These are phyloP conservation scores for Termitomyces sp. DNA, from an alignment of 768 basidiomycete genomes.

Conservation along the genomic window DNA sequence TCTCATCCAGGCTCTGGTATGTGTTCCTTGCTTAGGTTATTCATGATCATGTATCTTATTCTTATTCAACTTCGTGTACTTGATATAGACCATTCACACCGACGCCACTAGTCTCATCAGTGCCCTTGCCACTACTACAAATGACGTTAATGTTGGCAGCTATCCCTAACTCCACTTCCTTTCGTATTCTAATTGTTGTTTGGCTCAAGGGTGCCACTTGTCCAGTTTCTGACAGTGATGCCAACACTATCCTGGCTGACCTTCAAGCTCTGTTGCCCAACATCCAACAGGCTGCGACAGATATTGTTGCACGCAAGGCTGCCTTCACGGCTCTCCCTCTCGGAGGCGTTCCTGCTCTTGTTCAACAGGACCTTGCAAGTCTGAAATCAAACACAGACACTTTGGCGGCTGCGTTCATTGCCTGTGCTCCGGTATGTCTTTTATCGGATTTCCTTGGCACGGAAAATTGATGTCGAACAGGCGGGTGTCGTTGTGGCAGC, in stretches of 20 bases:
- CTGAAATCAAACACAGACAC: slow-evolving; percentile 19
- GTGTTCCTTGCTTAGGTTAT: too few species aligned
- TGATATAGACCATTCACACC: slow-evolving; percentile 28
- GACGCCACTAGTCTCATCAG: slow-evolving; percentile 20
- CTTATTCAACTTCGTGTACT: too few species aligned
- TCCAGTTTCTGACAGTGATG: slow-evolving; percentile 24
- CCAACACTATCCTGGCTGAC: slow-evolving; percentile 17
- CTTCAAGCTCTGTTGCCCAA: slow-evolving; percentile 25
- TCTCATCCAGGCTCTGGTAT: slow-evolving; percentile 24
- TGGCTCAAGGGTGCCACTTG: slow-evolving; percentile 2
- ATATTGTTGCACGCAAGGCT: slow-evolving; percentile 18
- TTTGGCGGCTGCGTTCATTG: slow-evolving; percentile 24
- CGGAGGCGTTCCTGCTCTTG: slow-evolving; percentile 24
- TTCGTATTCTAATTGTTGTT: background rate
- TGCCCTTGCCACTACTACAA: slow-evolving; percentile 24
- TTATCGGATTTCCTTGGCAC: background rate
- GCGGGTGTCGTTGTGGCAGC: slow-evolving; percentile 16
- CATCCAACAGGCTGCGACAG: slow-evolving; percentile 21
- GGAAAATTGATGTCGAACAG: slow-evolving; percentile 12
- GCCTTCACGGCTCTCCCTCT: too few species aligned
- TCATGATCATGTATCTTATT: background rate
- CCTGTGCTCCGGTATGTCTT: slow-evolving; percentile 23
- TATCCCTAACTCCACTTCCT: background rate
- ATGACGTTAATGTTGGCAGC: slow-evolving; percentile 24
- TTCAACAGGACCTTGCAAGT: slow-evolving; percentile 23